Percentiles rank a stretch among this genome's conserved stretches.
phyloP scores from a whole-genome alignment of 2,329 filamentous ascomycete genomes.

The Talaromyces islandicus region DNA sequence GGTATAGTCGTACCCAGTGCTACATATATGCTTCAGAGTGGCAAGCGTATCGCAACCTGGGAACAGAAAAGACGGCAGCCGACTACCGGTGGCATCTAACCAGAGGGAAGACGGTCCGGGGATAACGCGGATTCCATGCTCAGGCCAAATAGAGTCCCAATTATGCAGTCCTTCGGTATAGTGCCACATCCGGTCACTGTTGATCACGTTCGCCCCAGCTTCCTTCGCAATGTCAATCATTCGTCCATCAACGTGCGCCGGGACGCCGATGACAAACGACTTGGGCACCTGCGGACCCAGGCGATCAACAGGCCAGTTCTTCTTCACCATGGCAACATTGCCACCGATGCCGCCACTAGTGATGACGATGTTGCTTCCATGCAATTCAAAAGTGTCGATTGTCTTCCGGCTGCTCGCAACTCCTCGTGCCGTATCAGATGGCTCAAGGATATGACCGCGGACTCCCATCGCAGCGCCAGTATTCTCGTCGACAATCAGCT shows the following conservation, averaged over 20 bases:
- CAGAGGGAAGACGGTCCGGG: constrained; percentile 58
- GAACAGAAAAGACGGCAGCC: constrained; percentile 52
- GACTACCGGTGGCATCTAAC: constrained; percentile 56
- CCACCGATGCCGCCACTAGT: constrained; percentile 57
- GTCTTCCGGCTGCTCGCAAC: constrained; percentile 43
- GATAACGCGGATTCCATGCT: constrained; percentile 55
- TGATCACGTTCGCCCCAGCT: constrained; percentile 52
- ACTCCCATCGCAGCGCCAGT: constrained; percentile 50
- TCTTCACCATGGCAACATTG: constrained; percentile 55
- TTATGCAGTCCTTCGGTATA: constrained; percentile 59
- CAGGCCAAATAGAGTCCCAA: constrained; percentile 58
- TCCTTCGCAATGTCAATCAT: constrained; percentile 54
- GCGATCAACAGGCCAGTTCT: constrained; percentile 52
- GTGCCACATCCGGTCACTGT: constrained; percentile 61
- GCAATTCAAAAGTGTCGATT: constrained; percentile 49
- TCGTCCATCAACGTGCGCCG: constrained; percentile 58
- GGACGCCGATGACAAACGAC: constrained; percentile 55
- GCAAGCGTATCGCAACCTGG: constrained; percentile 54
- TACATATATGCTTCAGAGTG: constrained; percentile 55
- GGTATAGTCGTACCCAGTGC: constrained; percentile 57
- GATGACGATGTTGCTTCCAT: constrained; percentile 49
- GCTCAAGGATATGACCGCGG: constrained; percentile 48
- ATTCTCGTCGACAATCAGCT: constrained; percentile 47
- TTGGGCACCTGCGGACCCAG: constrained; percentile 52
- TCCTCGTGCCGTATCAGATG: constrained; percentile 47